Percentiles rank a stretch among this genome's conserved stretches.
phyloP scores from a whole-genome alignment of 371 early-diverging fungal genomes.

The Capniomyces stellatus region DNA sequence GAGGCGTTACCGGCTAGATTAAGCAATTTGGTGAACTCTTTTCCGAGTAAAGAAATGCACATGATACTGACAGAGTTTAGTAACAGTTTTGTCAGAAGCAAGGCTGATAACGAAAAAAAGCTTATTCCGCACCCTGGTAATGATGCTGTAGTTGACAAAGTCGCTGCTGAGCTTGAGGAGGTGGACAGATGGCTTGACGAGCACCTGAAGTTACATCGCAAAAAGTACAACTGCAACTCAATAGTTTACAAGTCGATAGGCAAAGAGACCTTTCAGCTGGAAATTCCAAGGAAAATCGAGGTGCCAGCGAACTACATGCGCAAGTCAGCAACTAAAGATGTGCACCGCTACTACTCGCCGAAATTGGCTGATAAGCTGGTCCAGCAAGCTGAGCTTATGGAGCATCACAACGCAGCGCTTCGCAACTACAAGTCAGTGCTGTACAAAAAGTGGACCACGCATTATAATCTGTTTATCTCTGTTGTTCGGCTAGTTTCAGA shows the following conservation, averaged over 20 bases:
- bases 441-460: constrained; percentile 58
- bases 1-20: constrained; percentile 22
- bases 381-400: constrained; percentile 63
- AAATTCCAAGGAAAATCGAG: constrained; percentile 56
- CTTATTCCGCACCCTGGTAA: constrained; percentile 55
- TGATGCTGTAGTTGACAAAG: constrained; percentile 57
- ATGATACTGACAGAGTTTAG: constrained; percentile 35
- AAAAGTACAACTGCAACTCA: constrained; percentile 33
- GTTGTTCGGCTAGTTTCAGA: constrained; percentile 61
- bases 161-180: constrained; percentile 29
- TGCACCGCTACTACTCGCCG: constrained; percentile 74
- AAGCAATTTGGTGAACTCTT: constrained; percentile 14
- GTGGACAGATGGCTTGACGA: constrained; percentile 43
- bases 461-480: constrained; percentile 47
- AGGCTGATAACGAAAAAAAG: constrained; percentile 45
- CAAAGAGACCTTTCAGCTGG: constrained; percentile 90
- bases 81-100: constrained; percentile 46
- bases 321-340: constrained; percentile 55
- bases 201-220: constrained; percentile 41
- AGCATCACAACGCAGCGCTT: constrained; percentile 51
- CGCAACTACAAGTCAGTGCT: constrained; percentile 48
- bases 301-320: constrained; percentile 66
- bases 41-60: constrained; percentile 8
- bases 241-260: constrained; percentile 69
- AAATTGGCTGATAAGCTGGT: constrained; percentile 45